Evolutionary conservation across 1,139 yeast species (phyloP).

Genomic region (Wickerhamomyces sp.): DNA sequence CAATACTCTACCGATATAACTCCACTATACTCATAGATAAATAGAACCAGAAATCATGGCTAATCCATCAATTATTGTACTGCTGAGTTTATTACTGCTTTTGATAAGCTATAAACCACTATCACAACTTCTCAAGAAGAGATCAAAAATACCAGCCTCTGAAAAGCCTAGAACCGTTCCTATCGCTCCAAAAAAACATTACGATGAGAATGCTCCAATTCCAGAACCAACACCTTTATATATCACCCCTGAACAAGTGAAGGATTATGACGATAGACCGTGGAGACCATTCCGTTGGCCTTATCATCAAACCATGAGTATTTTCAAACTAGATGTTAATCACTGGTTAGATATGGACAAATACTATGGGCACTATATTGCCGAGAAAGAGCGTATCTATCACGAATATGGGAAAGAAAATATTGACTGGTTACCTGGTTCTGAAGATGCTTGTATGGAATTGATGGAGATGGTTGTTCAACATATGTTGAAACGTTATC

Average conservation of each 20-base stretch:
- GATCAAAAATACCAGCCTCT: not conserved
- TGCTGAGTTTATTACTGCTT: not conserved
- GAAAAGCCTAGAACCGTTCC: not conserved
- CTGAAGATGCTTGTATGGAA: conserved; percentile 58
- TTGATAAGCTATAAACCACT: conserved; percentile 6
- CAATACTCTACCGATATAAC: not conserved
- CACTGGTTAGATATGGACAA: conserved; percentile 82
- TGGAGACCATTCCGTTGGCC: conserved; percentile 85
- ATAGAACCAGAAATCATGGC: too few species aligned
- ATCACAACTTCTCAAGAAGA: not conserved
- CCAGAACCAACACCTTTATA: conserved; percentile 56
- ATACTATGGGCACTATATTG: conserved; percentile 60
- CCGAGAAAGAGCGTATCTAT: conserved; percentile 56
- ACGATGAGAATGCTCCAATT: conserved; percentile 29
- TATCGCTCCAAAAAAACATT: conserved; percentile 14
- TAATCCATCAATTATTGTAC: too few species aligned
- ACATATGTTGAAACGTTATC: conserved; percentile 59
- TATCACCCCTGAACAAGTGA: conserved; percentile 64
- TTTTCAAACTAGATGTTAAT: conserved; percentile 61
- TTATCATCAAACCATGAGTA: conserved; percentile 75
- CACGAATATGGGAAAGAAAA: conserved; percentile 56
- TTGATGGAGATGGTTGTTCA: conserved; percentile 56
- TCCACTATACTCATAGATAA: not conserved
- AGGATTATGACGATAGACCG: conserved; percentile 64
- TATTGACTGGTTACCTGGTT: conserved; percentile 64